A percentile compares a stretch with the other conserved stretches of the same genome.
These are phyloP conservation scores for Clarireedia homoeocarpa DNA, from an alignment of 2,329 filamentous ascomycete species.

Conservation along the genomic window DNA sequence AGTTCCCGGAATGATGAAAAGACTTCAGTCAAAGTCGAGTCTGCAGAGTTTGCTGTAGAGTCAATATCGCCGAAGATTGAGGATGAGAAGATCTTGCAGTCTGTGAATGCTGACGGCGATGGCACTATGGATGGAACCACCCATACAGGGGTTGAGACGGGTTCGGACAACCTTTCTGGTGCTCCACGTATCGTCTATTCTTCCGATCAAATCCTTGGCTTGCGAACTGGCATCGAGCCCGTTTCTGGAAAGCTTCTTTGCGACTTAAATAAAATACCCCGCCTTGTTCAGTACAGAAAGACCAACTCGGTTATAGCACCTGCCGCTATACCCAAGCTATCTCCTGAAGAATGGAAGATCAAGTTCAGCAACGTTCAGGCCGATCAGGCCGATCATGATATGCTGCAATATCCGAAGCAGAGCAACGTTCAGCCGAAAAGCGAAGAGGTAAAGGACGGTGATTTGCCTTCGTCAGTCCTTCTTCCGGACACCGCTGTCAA, in stretches of 20 bases:
- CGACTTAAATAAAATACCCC: neutral
- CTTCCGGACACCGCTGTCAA: too few species aligned
- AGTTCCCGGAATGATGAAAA: neutral
- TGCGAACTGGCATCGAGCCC: neutral
- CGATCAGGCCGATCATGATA: neutral
- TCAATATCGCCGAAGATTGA: neutral
- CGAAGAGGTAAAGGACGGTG: neutral
- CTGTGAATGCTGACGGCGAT: too few species aligned
- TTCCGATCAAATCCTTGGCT: neutral
- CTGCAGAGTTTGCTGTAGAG: neutral
- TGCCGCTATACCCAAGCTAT: neutral
- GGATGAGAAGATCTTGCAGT: neutral
- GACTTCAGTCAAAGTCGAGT: neutral
- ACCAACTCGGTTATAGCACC: neutral
- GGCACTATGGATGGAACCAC: neutral
- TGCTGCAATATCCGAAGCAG: too few species aligned
- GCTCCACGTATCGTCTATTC: neutral
- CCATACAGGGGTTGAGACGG: neutral
- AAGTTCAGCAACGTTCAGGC: neutral
- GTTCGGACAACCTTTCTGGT: neutral
- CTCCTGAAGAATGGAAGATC: neutral
- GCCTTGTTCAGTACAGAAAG: neutral
- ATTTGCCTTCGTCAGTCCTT: too few species aligned
- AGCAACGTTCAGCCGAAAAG: neutral
- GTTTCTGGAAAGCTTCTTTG: neutral